Conservation (phyloP, 441 rosid genomes). For the Croton setiger region DNA sequence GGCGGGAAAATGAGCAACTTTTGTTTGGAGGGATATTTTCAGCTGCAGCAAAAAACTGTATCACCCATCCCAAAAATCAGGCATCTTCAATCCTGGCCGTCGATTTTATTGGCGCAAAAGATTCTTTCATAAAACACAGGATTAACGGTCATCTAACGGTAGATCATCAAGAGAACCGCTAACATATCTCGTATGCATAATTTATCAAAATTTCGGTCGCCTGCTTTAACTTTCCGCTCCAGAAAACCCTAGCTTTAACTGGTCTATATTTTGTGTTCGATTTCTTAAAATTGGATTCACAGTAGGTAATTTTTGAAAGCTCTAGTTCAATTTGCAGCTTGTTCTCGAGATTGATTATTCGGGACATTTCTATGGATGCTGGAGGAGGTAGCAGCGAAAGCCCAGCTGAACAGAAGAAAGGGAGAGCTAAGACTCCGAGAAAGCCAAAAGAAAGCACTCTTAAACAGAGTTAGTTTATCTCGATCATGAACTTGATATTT, state of each 20-base stretch:
- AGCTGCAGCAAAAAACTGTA: neutral
- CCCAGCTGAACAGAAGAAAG: constrained; percentile 52
- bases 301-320: neutral
- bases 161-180: neutral
- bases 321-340: neutral
- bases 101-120: neutral
- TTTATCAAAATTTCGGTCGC: neutral
- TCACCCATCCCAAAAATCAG: neutral
- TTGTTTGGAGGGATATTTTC: neutral
- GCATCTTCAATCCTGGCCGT: neutral
- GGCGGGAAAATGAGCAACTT: neutral
- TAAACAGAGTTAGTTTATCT: constrained; percentile 65
- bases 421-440: constrained; percentile 52
- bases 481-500: constrained; percentile 14
- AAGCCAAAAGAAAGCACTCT: constrained; percentile 72
- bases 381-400: constrained; percentile 38
- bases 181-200: neutral
- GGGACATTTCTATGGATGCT: constrained; percentile 26
- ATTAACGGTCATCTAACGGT: neutral
- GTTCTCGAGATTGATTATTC: neutral
- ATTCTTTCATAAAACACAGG: neutral
- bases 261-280: neutral
- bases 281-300: neutral
- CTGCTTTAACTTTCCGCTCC: neutral
- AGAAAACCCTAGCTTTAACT: constrained; percentile 4